phyloP scores from a whole-genome alignment of 768 basidiomycete genomes.

The Naganishia kalamii region DNA sequence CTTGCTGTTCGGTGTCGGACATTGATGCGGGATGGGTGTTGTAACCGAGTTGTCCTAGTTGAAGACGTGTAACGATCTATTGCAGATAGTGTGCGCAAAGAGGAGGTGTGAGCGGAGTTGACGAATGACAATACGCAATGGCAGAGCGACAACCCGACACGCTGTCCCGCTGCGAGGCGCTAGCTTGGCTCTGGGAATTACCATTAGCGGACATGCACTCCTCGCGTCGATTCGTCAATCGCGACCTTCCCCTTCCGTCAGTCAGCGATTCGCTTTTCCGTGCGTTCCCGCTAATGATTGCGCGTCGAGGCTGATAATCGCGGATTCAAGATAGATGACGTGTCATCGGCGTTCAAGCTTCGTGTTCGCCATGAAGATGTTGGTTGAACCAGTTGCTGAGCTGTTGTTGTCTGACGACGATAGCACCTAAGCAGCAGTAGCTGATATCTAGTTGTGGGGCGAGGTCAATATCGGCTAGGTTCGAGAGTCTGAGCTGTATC shows the following conservation, averaged over 20 bases:
- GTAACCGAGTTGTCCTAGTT: not conserved
- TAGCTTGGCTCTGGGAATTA: not conserved
- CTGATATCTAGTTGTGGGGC: too few relatives aligned
- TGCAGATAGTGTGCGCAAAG: not conserved
- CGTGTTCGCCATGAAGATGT: not conserved
- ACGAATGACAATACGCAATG: conserved; percentile 2
- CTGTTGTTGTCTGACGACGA: too few relatives aligned
- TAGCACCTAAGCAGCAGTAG: too few relatives aligned
- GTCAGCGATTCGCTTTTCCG: not conserved
- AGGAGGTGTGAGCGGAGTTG: not conserved
- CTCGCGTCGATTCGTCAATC: too few relatives aligned
- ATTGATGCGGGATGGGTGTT: conserved; percentile 1
- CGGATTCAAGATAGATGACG: not conserved
- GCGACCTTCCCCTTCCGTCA: conserved; percentile 6
- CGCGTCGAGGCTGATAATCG: conserved; percentile 5
- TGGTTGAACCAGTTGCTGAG: too few relatives aligned
- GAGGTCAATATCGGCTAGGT: too few relatives aligned
- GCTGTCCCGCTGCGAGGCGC: not conserved
- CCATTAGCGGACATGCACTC: not conserved
- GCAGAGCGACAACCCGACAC: not conserved
- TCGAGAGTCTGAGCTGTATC: too few relatives aligned
- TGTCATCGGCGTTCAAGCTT: too few relatives aligned
- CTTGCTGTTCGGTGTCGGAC: conserved; percentile 21
- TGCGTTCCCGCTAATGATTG: conserved; percentile 13
- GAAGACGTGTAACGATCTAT: not conserved